A percentile compares a stretch with the other conserved stretches of the same genome.
Evolutionary conservation across 768 basidiomycete genomes (phyloP).

Genomic region (Chalciporus chontae): DNA sequence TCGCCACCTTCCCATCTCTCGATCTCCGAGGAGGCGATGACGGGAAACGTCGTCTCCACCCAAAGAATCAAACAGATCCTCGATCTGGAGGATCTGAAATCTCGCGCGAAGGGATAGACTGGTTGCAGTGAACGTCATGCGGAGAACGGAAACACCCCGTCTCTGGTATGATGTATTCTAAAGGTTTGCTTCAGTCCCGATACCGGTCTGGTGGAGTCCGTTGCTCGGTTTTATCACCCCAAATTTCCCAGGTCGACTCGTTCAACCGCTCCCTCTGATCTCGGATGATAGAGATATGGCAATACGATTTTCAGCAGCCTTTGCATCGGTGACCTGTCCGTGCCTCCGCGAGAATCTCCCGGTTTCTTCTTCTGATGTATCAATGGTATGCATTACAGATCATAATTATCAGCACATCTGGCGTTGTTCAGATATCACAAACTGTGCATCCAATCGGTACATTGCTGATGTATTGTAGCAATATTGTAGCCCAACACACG

Average conservation of each 20-base stretch:
- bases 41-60: conserved; percentile 8
- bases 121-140: conserved; percentile 16
- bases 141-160: neutral
- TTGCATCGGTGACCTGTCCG: conserved; percentile 12
- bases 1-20: conserved; percentile 3
- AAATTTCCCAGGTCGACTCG: conserved; percentile 9
- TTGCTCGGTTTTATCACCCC: conserved; percentile 1
- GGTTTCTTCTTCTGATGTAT: conserved; percentile 12
- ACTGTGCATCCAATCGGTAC: conserved; percentile 9
- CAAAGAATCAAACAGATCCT: conserved; percentile 6
- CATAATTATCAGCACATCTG: conserved; percentile 19
- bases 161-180: conserved; percentile 1
- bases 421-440: conserved; percentile 16
- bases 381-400: conserved; percentile 21
- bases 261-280: conserved; percentile 22
- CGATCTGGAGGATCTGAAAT: conserved; percentile 6
- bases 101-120: conserved; percentile 10
- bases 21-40: conserved; percentile 28
- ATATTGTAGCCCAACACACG: conserved; percentile 15
- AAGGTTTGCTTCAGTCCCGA: conserved; percentile 2
- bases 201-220: neutral
- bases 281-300: conserved; percentile 16
- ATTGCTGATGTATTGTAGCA: conserved; percentile 8
- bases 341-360: conserved; percentile 23
- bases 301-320: conserved; percentile 20